Conservation (phyloP, 108 stramenopile genomes). For the Conticribra guillardii region DNA sequence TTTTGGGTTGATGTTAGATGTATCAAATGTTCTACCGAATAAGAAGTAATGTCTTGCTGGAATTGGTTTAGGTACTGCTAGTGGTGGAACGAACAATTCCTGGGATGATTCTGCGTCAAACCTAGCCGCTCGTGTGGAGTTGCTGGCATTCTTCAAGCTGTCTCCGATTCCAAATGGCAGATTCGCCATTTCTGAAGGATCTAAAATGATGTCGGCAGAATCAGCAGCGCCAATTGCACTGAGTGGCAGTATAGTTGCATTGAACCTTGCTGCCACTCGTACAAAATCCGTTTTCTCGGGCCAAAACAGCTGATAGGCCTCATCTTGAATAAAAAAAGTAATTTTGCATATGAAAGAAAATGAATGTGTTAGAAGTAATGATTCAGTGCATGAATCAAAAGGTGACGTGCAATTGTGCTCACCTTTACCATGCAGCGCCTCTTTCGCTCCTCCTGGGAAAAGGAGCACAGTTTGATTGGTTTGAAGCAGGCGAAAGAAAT, state of each 20-base stretch:
- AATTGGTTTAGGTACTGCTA: constrained; percentile 66
- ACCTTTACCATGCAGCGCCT: constrained; percentile 82
- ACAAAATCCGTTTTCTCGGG: constrained; percentile 93
- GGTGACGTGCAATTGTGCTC: constrained; percentile 68
- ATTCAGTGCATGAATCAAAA: too few species aligned
- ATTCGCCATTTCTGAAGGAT: constrained; percentile 64
- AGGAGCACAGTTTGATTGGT: constrained; percentile 82
- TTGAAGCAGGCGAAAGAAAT: constrained; percentile 89
- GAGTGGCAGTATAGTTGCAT: constrained; percentile 92
- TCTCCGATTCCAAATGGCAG: constrained; percentile 82
- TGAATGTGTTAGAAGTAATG: too few species aligned
- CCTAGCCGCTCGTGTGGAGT: constrained; percentile 61
- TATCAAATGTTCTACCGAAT: constrained; percentile 79
- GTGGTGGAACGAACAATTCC: constrained; percentile 71
- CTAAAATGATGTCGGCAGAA: constrained; percentile 64
- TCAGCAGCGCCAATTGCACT: constrained; percentile 92
- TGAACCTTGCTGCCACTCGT: constrained; percentile 87
- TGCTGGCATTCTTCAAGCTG: constrained; percentile 45
- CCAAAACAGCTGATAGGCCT: constrained; percentile 88
- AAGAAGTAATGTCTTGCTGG: constrained; percentile 88
- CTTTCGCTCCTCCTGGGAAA: constrained; percentile 92
- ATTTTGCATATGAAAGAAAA: too few species aligned
- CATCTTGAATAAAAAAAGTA: too few species aligned
- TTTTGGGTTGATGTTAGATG: constrained; percentile 59
- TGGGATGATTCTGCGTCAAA: constrained; percentile 66